Conservation (phyloP, 106 monocot species). For the Posidonia australis region DNA sequence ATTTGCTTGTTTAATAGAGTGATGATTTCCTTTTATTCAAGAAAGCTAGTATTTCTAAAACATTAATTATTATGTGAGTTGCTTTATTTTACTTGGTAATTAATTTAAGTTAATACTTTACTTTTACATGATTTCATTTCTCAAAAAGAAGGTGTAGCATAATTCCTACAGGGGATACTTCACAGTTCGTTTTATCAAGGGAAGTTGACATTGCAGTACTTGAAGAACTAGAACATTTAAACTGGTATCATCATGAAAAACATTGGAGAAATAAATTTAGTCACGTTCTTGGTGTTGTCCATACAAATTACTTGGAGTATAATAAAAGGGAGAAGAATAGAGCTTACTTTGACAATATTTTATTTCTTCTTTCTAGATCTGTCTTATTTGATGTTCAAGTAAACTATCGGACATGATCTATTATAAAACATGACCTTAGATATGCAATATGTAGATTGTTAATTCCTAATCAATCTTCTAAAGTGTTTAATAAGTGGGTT, state of each 20-base stretch:
- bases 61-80: background rate
- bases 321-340: constrained; percentile 97
- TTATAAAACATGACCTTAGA: too few species aligned
- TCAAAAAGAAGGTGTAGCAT: constrained; percentile 90
- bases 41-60: constrained; percentile 62
- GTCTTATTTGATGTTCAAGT: too few species aligned
- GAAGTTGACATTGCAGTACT: constrained; percentile 97
- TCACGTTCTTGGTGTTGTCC: constrained; percentile 89
- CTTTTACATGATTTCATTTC: constrained; percentile 42
- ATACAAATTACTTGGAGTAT: constrained; percentile 99
- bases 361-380: constrained; percentile 24
- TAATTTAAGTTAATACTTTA: background rate
- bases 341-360: constrained; percentile 93
- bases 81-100: too few species aligned
- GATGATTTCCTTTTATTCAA: constrained; percentile 98
- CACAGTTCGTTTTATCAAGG: constrained; percentile 74
- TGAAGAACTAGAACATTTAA: constrained; percentile 97
- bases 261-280: constrained; percentile 98
- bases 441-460: too few species aligned
- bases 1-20: background rate
- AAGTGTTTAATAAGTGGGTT: too few species aligned
- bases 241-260: constrained; percentile 99
- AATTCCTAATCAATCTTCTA: background rate
- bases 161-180: constrained; percentile 90
- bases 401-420: too few species aligned